Conservation (phyloP, 306 rosid genomes). For the Cyclanthera cordifolia region DNA sequence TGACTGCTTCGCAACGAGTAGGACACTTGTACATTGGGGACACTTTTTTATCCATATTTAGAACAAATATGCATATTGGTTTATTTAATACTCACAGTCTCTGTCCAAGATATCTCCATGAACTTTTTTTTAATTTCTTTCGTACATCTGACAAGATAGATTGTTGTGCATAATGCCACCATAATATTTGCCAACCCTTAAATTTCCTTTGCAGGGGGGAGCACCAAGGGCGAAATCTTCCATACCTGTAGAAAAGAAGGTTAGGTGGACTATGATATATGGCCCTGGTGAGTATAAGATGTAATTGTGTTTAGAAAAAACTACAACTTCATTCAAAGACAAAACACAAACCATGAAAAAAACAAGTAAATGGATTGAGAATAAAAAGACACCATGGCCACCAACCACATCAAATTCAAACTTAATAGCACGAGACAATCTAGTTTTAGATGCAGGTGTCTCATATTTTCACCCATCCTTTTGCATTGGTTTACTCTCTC, state of each 20-base stretch:
- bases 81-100: slow-evolving; percentile 38
- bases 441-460: not conserved
- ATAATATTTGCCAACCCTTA: slow-evolving; percentile 58
- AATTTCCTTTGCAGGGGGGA: slow-evolving; percentile 43
- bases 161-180: slow-evolving; percentile 96
- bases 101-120: slow-evolving; percentile 81
- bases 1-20: not conserved
- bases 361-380: not conserved
- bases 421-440: not conserved
- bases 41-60: not conserved
- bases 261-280: not conserved
- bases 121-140: slow-evolving; percentile 64
- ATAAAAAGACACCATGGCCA: not conserved
- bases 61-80: not conserved
- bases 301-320: not conserved
- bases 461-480: not conserved
- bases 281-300: not conserved
- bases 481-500: not conserved
- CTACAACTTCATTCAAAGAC: not conserved
- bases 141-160: slow-evolving; percentile 77
- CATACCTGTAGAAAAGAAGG: slow-evolving; percentile 44
- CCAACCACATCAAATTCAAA: not conserved
- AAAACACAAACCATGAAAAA: not conserved
- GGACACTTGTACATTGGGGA: not conserved
- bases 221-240: slow-evolving; percentile 82